These are phyloP conservation scores for Neonectria neomacrospora DNA, from an alignment of 2,329 filamentous ascomycete genomes.

Conservation along the genomic window DNA sequence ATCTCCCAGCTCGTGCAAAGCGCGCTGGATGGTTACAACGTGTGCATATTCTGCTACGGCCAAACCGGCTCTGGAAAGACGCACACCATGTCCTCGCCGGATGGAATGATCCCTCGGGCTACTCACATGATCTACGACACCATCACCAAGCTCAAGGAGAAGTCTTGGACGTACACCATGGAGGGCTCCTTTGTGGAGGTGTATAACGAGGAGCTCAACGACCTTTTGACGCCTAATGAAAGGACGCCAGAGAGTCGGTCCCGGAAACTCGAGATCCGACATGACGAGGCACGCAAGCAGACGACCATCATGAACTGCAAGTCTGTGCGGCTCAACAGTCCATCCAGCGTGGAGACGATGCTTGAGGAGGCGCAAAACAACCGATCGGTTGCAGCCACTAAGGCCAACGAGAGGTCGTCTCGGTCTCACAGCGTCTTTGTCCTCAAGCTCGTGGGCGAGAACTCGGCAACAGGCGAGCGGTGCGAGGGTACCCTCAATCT, in stretches of 20 bases:
- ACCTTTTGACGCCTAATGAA: conserved; percentile 72
- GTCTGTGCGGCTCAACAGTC: conserved; percentile 80
- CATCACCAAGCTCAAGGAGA: conserved; percentile 83
- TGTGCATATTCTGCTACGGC: conserved; percentile 98
- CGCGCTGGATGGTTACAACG: conserved; percentile 96
- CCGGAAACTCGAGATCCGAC: conserved; percentile 88
- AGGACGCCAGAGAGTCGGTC: conserved; percentile 76
- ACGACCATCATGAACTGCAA: conserved; percentile 85
- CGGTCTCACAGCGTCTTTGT: conserved; percentile 98
- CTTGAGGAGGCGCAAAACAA: conserved; percentile 85
- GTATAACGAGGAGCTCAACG: conserved; percentile 97
- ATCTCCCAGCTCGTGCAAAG: conserved; percentile 97
- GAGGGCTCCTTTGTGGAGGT: conserved; percentile 96
- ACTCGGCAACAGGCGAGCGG: conserved; percentile 79
- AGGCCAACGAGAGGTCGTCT: conserved; percentile 93
- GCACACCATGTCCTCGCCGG: conserved; percentile 88
- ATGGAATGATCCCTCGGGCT: conserved; percentile 95
- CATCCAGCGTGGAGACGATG: conserved; percentile 82
- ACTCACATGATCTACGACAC: conserved; percentile 95
- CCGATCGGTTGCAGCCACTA: conserved; percentile 94
- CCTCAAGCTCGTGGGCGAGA: conserved; percentile 78
- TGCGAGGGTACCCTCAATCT: conserved; percentile 95
- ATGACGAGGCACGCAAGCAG: conserved; percentile 83
- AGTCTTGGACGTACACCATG: conserved; percentile 95
- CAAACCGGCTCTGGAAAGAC: conserved; percentile 98